Percentiles rank a stretch among this genome's conserved stretches.
Evolutionary conservation across 2,329 filamentous ascomycete genomes (phyloP).

Genomic region (Verticillium albo-atrum): DNA sequence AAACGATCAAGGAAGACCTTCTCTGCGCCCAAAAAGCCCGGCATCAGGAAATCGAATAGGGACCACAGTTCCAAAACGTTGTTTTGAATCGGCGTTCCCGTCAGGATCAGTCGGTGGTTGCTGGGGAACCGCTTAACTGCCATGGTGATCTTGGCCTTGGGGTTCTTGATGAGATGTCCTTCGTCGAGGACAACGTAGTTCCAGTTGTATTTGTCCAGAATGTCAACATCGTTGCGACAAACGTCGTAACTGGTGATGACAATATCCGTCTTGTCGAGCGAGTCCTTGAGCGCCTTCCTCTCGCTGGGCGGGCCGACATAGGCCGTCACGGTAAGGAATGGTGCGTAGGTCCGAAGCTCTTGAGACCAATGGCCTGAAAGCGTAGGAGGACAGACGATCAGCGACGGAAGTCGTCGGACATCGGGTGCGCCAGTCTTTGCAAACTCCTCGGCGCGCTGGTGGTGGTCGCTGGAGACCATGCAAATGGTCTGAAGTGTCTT

Average conservation of each 20-base stretch:
- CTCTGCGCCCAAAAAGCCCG: conserved; percentile 88
- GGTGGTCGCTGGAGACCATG: conserved; percentile 96
- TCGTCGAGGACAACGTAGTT: conserved; percentile 98
- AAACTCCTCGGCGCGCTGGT: conserved; percentile 87
- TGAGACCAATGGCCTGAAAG: conserved; percentile 98
- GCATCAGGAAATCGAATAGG: conserved; percentile 98
- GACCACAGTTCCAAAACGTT: conserved; percentile 98
- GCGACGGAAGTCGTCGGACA: conserved; percentile 73
- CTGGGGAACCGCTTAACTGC: conserved; percentile 86
- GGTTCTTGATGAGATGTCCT: conserved; percentile 98
- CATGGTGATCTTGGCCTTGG: conserved; percentile 90
- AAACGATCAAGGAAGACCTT: conserved; percentile 97
- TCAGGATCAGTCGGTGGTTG: conserved; percentile 94
- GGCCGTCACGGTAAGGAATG: conserved; percentile 83
- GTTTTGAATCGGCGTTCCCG: conserved; percentile 95
- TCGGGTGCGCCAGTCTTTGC: conserved; percentile 76
- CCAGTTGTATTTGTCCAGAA: conserved; percentile 80
- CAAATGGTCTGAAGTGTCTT: conserved; percentile 97
- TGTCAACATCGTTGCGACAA: conserved; percentile 89
- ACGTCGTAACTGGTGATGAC: conserved; percentile 98
- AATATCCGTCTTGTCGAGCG: conserved; percentile 76
- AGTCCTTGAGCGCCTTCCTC: conserved; percentile 64
- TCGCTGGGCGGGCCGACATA: conserved; percentile 89
- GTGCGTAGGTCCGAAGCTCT: conserved; percentile 91
- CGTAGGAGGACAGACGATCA: conserved; percentile 95